Evolutionary conservation across 495 filamentous ascomycete species (phyloP), one percentile per base, ranked within the genome.

Genomic region (Xylaria venustula): DNA sequence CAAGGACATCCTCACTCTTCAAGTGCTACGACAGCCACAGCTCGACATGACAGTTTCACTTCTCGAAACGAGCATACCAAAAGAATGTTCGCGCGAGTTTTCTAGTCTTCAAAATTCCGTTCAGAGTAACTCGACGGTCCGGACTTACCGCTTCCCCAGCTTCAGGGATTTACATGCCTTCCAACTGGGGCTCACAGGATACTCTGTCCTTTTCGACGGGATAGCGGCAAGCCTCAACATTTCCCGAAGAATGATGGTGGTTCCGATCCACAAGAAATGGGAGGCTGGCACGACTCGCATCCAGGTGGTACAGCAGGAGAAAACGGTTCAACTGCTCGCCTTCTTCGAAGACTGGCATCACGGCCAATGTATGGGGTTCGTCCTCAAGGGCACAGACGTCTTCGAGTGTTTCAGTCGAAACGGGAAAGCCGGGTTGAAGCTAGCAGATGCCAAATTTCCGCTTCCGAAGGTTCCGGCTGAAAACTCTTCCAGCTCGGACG

Each of bases 191-290:
- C 74, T 95, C 40, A 95, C 91, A 1, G 90, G 91, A 1, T 94
- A 88, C 74, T 70, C 74, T 20, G 88, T 93, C 2, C 75, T 88
- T 3, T 95, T 87, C 63, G 91, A 95, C 66, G 86, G 87, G 36
- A 73, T 88, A 44, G 91, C 88, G 9, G 76, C 83, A 0, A 86
- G 82, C 3, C 91, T 95, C 65, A 83, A 87, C 59, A 94, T 96
- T 57, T 87, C 91, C 2, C 89, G 91, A n/a, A 84, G 90, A 44
- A 84, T 90, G 59, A 91, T 89, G 83, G 88, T 94, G 22, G 89
- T 93, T n/a, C 90, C 90, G 0, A 90, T 93, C 50, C 86, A 92
- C 73, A 95, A 96, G 76, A 92, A 90, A 70, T 93, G 90, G 90
- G 90, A 93, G 66, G 88, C 91, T 1, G 83, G 77, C 11, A 75